These are phyloP conservation scores for Schoenoplectus tabernaemontani DNA, from an alignment of 202 grass and related monocot genomes.

Conservation along the genomic window DNA sequence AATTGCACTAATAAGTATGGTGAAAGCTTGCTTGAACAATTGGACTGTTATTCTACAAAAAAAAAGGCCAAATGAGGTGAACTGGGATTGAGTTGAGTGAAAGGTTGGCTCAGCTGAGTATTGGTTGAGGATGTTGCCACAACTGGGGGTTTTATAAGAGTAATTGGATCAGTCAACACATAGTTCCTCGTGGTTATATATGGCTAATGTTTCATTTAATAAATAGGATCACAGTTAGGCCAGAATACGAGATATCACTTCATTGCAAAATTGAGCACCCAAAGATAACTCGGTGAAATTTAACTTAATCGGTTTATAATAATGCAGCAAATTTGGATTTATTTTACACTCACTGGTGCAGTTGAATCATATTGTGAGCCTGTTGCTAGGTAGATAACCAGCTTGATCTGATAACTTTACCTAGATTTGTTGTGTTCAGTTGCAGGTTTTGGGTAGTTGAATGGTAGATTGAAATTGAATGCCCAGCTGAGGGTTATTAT, in stretches of 20 bases:
- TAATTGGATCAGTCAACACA: neutral
- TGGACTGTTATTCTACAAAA: neutral
- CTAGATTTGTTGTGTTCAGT: neutral
- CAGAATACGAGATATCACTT: neutral
- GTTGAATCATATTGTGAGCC: neutral
- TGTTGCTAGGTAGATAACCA: neutral
- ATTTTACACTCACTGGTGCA: neutral
- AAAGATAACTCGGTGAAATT: neutral
- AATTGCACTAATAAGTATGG: neutral
- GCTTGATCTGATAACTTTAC: neutral
- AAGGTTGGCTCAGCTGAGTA: neutral
- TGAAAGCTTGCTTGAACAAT: neutral
- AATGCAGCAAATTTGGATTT: neutral
- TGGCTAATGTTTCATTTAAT: neutral
- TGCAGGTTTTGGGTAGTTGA: neutral
- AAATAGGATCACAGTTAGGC: neutral
- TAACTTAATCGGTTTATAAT: neutral
- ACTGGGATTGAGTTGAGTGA: neutral
- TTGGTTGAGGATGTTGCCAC: too few species aligned
- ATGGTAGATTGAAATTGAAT: neutral
- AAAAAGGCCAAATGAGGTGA: neutral
- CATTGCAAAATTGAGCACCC: neutral
- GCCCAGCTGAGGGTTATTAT: neutral
- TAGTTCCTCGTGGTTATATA: neutral
- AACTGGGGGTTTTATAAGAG: neutral